Evolutionary conservation across 2,329 filamentous ascomycete genomes (phyloP).

Genomic region (Aspergillus tanneri): DNA sequence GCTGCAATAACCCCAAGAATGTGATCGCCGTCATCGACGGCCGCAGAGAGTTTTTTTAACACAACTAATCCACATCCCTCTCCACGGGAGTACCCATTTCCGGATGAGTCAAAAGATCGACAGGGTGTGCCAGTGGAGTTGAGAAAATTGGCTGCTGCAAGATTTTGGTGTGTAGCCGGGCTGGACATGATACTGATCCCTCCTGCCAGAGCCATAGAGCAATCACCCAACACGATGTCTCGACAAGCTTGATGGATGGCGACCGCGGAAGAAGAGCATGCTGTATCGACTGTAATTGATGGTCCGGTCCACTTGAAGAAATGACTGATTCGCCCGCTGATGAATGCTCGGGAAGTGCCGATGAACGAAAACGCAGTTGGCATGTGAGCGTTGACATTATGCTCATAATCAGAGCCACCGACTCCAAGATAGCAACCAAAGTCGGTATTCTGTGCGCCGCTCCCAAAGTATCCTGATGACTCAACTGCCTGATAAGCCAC

Average conservation of each 20-base stretch:
- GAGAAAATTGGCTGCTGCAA: not conserved
- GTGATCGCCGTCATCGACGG: conserved; percentile 30
- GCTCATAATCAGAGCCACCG: not conserved
- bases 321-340: conserved; percentile 9
- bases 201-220: conserved; percentile 23
- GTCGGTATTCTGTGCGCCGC: conserved; percentile 4
- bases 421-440: conserved; percentile 2
- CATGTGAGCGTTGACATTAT: not conserved
- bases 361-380: not conserved
- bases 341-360: conserved; percentile 29
- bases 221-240: conserved; percentile 27
- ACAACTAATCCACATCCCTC: conserved; percentile 48
- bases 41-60: conserved; percentile 47
- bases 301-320: conserved; percentile 12
- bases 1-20: conserved; percentile 9
- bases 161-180: conserved; percentile 11
- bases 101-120: not conserved
- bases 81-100: conserved; percentile 50
- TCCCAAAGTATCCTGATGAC: conserved; percentile 23
- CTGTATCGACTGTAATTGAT: conserved; percentile 16
- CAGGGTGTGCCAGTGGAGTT: conserved; percentile 2
- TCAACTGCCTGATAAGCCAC: conserved; percentile 32
- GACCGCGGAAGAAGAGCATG: conserved; percentile 15
- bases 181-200: conserved; percentile 35
- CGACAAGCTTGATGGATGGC: conserved; percentile 12